These are phyloP conservation scores for Colletotrichum magnum DNA, from an alignment of 2,329 filamentous ascomycete species.

Conservation along the genomic window DNA sequence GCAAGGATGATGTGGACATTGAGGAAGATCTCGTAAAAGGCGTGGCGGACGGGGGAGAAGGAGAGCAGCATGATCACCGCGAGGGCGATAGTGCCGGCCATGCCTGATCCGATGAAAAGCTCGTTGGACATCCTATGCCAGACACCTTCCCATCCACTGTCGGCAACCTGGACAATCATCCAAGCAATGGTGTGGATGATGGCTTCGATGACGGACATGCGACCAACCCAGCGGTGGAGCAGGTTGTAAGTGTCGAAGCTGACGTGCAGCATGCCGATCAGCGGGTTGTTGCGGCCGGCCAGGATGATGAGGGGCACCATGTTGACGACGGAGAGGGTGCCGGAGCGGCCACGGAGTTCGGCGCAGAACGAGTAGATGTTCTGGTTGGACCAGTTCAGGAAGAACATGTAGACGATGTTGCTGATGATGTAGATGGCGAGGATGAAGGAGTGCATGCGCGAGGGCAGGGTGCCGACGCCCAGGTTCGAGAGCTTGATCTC, in stretches of 20 bases:
- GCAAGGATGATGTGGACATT: slow-evolving; percentile 86
- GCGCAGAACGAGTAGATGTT: slow-evolving; percentile 79
- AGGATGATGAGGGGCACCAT: slow-evolving; percentile 93
- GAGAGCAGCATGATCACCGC: slow-evolving; percentile 77
- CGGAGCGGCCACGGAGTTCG: slow-evolving; percentile 87
- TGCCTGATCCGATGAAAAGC: slow-evolving; percentile 76
- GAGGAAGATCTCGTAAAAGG: slow-evolving; percentile 97
- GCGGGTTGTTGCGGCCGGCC: slow-evolving; percentile 91
- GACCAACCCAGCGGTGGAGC: slow-evolving; percentile 79
- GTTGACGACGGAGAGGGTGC: slow-evolving; percentile 86
- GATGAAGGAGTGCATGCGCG: slow-evolving; percentile 72
- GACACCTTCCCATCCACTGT: slow-evolving; percentile 74
- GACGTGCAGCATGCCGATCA: slow-evolving; percentile 85
- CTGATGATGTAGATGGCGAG: slow-evolving; percentile 70
- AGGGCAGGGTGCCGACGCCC: slow-evolving; percentile 75
- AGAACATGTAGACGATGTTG: slow-evolving; percentile 74
- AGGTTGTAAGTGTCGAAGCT: slow-evolving; percentile 97
- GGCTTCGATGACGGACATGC: slow-evolving; percentile 78
- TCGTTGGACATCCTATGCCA: slow-evolving; percentile 67
- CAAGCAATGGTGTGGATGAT: slow-evolving; percentile 81
- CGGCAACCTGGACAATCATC: slow-evolving; percentile 78
- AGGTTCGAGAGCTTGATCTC: slow-evolving; percentile 75
- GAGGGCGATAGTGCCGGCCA: slow-evolving; percentile 73
- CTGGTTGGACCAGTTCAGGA: slow-evolving; percentile 70
- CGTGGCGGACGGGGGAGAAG: slow-evolving; percentile 86